These are phyloP conservation scores for Neopestalotiopsis rosae DNA, from an alignment of 2,329 filamentous ascomycete genomes.

Conservation along the genomic window DNA sequence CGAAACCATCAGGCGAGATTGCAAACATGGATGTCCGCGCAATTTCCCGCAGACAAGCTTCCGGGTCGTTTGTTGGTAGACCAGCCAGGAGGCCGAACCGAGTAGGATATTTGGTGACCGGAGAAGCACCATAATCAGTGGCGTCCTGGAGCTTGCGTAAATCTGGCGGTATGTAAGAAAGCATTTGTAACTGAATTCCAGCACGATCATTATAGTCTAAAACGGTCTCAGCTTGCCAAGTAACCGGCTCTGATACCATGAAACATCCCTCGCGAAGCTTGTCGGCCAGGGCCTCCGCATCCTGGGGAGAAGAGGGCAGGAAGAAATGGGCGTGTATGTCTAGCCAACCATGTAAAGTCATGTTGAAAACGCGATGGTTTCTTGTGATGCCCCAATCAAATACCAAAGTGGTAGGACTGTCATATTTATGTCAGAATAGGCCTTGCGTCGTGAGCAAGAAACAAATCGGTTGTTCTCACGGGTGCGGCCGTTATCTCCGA, in stretches of 20 bases:
- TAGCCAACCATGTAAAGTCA: neutral
- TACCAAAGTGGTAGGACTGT: neutral
- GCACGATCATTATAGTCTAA: neutral
- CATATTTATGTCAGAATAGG: neutral
- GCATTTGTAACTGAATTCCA: neutral
- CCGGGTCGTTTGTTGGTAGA: neutral
- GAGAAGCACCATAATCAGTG: neutral
- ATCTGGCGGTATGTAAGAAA: neutral
- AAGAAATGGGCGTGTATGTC: slow-evolving; percentile 3
- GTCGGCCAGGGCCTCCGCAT: neutral
- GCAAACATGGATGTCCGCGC: neutral
- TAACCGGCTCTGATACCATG: neutral
- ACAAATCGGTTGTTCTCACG: neutral
- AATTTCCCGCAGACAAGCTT: neutral
- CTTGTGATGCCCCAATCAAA: neutral
- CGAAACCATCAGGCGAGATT: neutral
- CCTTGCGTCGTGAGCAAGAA: no score
- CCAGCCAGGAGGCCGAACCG: neutral
- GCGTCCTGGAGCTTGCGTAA: neutral
- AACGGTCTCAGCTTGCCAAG: neutral
- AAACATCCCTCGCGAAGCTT: neutral
- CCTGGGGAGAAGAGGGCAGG: neutral
- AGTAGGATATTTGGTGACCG: neutral
- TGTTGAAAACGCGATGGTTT: neutral
- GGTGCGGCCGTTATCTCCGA: neutral